Percentiles rank a stretch among this genome's conserved stretches.
phyloP scores from a whole-genome alignment of 2,329 filamentous ascomycete species.

The Penicillium expansum region DNA sequence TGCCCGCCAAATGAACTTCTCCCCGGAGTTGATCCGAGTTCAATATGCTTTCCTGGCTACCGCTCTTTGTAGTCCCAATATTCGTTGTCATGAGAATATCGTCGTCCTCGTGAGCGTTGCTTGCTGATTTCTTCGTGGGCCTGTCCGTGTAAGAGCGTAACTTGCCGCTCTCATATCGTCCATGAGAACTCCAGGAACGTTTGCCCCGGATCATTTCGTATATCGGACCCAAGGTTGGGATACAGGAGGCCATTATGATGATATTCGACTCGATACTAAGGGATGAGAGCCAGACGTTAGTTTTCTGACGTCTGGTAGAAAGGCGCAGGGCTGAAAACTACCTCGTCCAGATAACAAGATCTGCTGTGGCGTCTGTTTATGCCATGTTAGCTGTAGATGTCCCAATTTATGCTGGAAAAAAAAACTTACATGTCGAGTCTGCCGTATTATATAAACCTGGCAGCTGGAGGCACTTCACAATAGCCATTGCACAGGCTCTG shows the following conservation, averaged over 20 bases:
- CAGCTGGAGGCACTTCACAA: constrained; percentile 34
- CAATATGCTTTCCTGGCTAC: constrained; percentile 23
- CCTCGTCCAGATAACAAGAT: constrained; percentile 4
- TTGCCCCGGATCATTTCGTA: constrained; percentile 28
- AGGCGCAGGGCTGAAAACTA: not conserved
- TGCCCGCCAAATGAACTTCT: constrained; percentile 5
- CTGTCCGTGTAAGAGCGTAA: not conserved
- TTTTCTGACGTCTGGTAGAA: not conserved
- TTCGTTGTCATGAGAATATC: not conserved
- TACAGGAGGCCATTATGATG: constrained; percentile 37
- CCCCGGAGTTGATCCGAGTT: constrained; percentile 1
- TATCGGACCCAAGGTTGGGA: constrained; percentile 35
- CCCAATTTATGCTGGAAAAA: not conserved
- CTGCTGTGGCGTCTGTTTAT: not conserved
- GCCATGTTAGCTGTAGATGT: not conserved
- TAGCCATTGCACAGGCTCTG: constrained; percentile 34
- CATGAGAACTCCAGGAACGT: constrained; percentile 17
- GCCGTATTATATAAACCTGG: constrained; percentile 23
- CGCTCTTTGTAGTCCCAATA: not conserved
- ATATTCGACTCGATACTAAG: constrained; percentile 33
- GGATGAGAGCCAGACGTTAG: not conserved
- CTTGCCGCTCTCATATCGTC: not conserved
- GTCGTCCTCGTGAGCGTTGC: not conserved
- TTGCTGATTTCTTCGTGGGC: not conserved
- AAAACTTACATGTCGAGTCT: not conserved